Evolutionary conservation across 805 yeast species (phyloP), one percentile per base, ranked within the genome.

Genomic region (Millerozyma miso): DNA sequence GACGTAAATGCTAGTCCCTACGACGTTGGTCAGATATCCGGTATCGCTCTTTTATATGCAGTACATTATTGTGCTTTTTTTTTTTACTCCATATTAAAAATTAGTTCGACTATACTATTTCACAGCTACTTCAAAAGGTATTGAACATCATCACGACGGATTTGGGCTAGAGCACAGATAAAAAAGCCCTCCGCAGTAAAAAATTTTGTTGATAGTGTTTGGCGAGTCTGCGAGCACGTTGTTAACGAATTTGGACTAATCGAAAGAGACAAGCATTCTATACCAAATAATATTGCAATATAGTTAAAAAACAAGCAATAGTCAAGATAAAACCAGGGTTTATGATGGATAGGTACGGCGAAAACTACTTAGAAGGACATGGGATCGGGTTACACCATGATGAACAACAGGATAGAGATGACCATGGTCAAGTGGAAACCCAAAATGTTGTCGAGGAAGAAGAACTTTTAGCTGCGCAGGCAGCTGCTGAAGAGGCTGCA

Each of bases 401-500:
- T 32, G 52, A 50, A 17, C 46, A 39, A 41, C 38, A 47, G 16
- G 48, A 34, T 15, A 32, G 34, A 15, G 17, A 15, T 13, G 33
- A 17, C 13, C 39, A 33, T 40, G 39, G 31, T 13, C 49, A 41
- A 5, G 37, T 16, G 10, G 43, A 51, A 12, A 47, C 54, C 33
- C 60, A 51, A 38, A 53, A 52, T 20, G 60, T 64, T 4, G 76
- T 67, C 17, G 71, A 65, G 33, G 72, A 67, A 40, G 73, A 63
- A 14, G 74, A 68, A 43, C 54, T 67, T 14, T 54, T 69, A 46
- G 73, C 74, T 19, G 74, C 74, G 3, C 73, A 69, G 47, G 73
- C 70, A 19, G 74, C 74, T 2, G 75, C 74, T 2, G 73, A 65
- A 45, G 74, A 79, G 50, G 74, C 73, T 1, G 73, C 71, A 10